phyloP scores from a whole-genome alignment of 148 eudicot species.

The Chenopodium quinoa region DNA sequence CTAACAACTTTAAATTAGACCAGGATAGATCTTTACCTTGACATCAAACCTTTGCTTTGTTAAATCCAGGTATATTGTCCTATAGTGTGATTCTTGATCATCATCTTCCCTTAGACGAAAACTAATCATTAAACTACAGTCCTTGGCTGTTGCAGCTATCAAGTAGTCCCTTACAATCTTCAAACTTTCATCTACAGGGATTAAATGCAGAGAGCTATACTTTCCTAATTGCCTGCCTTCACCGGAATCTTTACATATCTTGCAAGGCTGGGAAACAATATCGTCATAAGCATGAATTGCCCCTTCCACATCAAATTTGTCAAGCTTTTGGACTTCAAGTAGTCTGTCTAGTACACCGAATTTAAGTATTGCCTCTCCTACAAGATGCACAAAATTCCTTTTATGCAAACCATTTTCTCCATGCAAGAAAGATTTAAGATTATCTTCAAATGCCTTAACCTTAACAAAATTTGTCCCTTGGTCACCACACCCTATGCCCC shows the following conservation, averaged over 20 bases:
- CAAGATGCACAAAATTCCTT: constrained; percentile 54
- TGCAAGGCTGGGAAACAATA: constrained; percentile 74
- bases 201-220: constrained; percentile 57
- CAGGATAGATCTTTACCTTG: constrained; percentile 47
- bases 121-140: constrained; percentile 84
- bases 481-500: constrained; percentile 64
- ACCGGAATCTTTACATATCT: constrained; percentile 46
- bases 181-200: constrained; percentile 59
- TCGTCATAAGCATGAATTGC: constrained; percentile 93
- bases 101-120: constrained; percentile 54
- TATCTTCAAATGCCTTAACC: constrained; percentile 56
- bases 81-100: constrained; percentile 46
- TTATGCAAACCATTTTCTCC: constrained; percentile 57
- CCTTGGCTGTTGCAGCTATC: constrained; percentile 93
- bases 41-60: constrained; percentile 66
- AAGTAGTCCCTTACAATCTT: constrained; percentile 77
- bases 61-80: constrained; percentile 49
- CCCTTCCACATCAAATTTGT: constrained; percentile 82
- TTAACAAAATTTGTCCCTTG: constrained; percentile 38
- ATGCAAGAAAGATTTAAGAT: constrained; percentile 45
- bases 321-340: constrained; percentile 83
- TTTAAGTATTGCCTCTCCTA: constrained; percentile 53
- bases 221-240: constrained; percentile 32
- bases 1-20: neutral
- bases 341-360: constrained; percentile 66